Percentiles rank a stretch among this genome's conserved stretches.
phyloP scores from a whole-genome alignment of 495 filamentous ascomycete genomes.

The Penicillium dipodomyicola region DNA sequence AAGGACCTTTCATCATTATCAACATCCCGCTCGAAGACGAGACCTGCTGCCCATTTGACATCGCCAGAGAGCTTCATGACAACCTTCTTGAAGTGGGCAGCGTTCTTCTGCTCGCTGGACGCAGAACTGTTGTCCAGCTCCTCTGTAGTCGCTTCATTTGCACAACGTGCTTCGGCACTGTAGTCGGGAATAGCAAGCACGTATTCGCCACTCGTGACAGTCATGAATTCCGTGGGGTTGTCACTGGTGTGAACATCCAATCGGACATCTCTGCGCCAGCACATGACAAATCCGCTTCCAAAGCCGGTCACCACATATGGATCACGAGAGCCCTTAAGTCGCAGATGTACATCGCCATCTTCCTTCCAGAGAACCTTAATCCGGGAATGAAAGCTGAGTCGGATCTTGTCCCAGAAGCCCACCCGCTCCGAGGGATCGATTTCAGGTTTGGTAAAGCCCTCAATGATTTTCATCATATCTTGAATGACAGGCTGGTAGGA shows the following conservation, averaged over 20 bases:
- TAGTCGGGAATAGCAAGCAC: conserved; percentile 92
- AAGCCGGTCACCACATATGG: conserved; percentile 91
- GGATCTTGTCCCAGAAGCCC: conserved; percentile 99
- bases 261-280: conserved; percentile 87
- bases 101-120: conserved; percentile 64
- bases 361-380: conserved; percentile 86
- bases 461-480: conserved; percentile 99
- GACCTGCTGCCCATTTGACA: conserved; percentile 83
- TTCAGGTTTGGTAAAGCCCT: conserved; percentile 94
- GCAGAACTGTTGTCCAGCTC: conserved; percentile 64
- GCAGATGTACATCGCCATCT: conserved; percentile 92
- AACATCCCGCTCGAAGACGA: conserved; percentile 86
- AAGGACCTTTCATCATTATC: conserved; percentile 67
- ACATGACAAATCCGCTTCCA: conserved; percentile 95
- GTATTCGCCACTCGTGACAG: conserved; percentile 89
- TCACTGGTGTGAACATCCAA: conserved; percentile 80
- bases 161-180: conserved; percentile 76
- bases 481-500: conserved; percentile 98
- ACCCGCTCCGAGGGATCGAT: conserved; percentile 89
- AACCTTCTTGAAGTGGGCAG: conserved; percentile 90
- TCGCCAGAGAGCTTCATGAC: conserved; percentile 97
- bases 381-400: conserved; percentile 91
- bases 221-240: conserved; percentile 91
- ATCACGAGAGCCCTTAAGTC: conserved; percentile 87
- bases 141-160: conserved; percentile 51